Base-by-base conservation (phyloP, 768 basidiomycete genomes). In the Ramaria sp. region DNA sequence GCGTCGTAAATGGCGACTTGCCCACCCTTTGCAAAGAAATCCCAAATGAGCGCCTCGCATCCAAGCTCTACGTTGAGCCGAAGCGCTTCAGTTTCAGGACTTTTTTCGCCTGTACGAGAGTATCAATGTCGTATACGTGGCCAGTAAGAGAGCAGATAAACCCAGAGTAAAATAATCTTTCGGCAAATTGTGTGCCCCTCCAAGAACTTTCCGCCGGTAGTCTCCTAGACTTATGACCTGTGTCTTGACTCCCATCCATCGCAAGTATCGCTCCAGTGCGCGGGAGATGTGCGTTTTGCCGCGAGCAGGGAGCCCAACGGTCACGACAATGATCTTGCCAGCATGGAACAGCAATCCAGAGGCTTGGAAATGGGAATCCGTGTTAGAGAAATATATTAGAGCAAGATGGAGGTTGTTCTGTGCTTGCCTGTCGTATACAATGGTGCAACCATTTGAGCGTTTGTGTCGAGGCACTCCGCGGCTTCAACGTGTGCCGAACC, bases 1-100 rank as follows among this genome's bases (percentile, higher is more conserved):
- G 96, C 96, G 65, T 99, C 96, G 71, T 97, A 98, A 59, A 99
- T 94, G 36, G 95, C 91, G 24, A 98, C 94, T 67, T 99, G 96
- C 0, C 95, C 96, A 5, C 90, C 86, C 2, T 68, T 70, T 56
- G 77, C 75, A 68, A 95, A 98, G 69, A 87, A 96, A 58, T 91
- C 81, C 79, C 81, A 85, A 39, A 98, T 91, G 47, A 84, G 72
- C 65, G 87, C 77, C 69, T 97, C 93, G 59, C 96, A 88, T n/a
- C 85, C 89, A 0, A 77, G 74, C 41, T 83, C 79, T 58, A 95
- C 80, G 61, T 74, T 78, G 61, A 79, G 75, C 50, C 96, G 73
- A 41, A 98, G 71, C 34, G 75, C 78, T 53, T 88, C 74, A 0
- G 96, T 97, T 65, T 90, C 87, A 20, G 80, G 70, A 51, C 80